Percentiles rank a stretch among this genome's conserved stretches.
phyloP scores from a whole-genome alignment of 495 filamentous ascomycete genomes.

The Talaromyces liani region DNA sequence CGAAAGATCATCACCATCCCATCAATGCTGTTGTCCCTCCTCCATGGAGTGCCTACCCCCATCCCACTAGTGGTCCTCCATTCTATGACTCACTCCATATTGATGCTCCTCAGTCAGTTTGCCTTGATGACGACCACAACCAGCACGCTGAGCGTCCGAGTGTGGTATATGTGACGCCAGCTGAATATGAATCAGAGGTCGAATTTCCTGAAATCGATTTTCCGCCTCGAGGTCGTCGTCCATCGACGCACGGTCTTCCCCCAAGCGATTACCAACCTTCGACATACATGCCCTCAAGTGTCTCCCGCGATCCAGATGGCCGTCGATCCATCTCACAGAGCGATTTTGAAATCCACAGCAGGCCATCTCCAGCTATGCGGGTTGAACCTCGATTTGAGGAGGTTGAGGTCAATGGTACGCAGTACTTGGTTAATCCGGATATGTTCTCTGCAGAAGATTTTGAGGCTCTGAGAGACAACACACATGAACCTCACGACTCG shows the following conservation, averaged over 20 bases:
- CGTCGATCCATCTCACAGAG: constrained; percentile 8
- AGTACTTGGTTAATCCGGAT: constrained; percentile 9
- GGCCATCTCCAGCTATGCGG: background rate
- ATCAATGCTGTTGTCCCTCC: background rate
- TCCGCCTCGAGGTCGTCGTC: constrained; percentile 9
- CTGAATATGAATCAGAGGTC: background rate
- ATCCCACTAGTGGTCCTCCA: background rate
- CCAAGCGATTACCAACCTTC: constrained; percentile 8
- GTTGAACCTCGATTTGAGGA: constrained; percentile 8
- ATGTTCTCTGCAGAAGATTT: background rate
- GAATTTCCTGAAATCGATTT: constrained; percentile 11
- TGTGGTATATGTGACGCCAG: constrained; percentile 9
- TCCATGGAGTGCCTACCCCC: constrained; percentile 2
- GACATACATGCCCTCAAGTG: constrained; percentile 4
- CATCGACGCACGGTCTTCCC: constrained; percentile 1
- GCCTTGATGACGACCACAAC: constrained; percentile 3
- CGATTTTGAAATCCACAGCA: constrained; percentile 5
- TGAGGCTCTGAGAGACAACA: constrained; percentile 3
- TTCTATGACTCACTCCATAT: background rate
- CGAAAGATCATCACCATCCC: background rate
- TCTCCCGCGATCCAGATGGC: constrained; percentile 1
- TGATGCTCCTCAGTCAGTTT: constrained; percentile 2
- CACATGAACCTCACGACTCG: background rate
- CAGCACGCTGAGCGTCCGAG: background rate
- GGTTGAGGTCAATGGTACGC: constrained; percentile 3